phyloP scores from a whole-genome alignment of 345 rosid species.

The Kandelia obovata region DNA sequence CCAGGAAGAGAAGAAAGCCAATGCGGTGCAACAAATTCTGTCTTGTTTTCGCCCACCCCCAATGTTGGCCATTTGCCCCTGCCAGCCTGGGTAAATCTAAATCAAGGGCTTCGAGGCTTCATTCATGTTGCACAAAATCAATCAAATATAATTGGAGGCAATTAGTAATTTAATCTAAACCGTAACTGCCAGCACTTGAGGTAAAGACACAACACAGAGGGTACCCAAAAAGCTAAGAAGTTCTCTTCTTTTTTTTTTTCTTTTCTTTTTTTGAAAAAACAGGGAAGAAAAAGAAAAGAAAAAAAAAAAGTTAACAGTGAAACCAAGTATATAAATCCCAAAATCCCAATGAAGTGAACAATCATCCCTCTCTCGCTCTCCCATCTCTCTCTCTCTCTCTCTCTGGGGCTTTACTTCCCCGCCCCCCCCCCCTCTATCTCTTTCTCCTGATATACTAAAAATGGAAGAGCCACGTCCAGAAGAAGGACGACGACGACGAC shows the following conservation, averaged over 20 bases:
- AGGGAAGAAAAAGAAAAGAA: background rate
- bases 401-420: conserved; percentile 2
- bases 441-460: background rate
- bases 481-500: background rate
- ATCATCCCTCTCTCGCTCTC: conserved; percentile 19
- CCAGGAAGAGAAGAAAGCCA: too few relatives aligned
- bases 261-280: background rate
- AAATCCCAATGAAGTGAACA: conserved; percentile 15
- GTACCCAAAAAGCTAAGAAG: too few relatives aligned
- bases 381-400: conserved; percentile 17
- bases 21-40: too few relatives aligned
- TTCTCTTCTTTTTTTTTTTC: too few relatives aligned
- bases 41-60: too few relatives aligned
- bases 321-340: conserved; percentile 44
- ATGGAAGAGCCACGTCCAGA: conserved; percentile 18
- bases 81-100: too few relatives aligned
- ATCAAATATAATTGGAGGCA: too few relatives aligned
- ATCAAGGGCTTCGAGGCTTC: too few relatives aligned
- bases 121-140: too few relatives aligned
- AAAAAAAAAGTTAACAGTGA: background rate
- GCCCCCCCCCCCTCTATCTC: background rate
- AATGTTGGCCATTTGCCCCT: too few relatives aligned
- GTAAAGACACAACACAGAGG: too few relatives aligned
- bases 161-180: background rate
- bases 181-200: background rate